Percentiles rank a stretch among this genome's conserved stretches.
Evolutionary conservation across 352 stramenopile genomes (phyloP).

Genomic region (Pythium rishiriense): DNA sequence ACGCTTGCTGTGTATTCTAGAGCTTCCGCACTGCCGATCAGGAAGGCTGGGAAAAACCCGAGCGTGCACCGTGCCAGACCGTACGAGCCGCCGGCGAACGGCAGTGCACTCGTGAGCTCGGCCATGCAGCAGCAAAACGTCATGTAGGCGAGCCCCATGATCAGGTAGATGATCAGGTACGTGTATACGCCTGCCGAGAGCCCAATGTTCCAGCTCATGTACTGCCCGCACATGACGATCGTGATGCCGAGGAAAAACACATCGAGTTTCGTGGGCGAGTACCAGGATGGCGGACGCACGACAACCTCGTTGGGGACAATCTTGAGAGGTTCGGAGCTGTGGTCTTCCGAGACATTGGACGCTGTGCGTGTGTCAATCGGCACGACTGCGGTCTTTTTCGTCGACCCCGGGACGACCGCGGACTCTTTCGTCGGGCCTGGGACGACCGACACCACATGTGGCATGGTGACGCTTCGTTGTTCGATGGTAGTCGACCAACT

Average conservation of each 20-base stretch:
- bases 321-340: neutral
- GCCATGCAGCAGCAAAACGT: slow-evolving; percentile 24
- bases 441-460: neutral
- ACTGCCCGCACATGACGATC: slow-evolving; percentile 20
- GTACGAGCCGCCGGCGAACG: slow-evolving; percentile 32
- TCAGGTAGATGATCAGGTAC: slow-evolving; percentile 10
- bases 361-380: neutral
- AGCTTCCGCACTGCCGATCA: slow-evolving; percentile 19
- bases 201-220: slow-evolving; percentile 28
- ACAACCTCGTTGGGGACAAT: neutral
- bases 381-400: neutral
- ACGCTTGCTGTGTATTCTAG: slow-evolving; percentile 17
- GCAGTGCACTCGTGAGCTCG: slow-evolving; percentile 30
- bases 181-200: slow-evolving; percentile 3
- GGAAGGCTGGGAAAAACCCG: slow-evolving; percentile 28
- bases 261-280: neutral
- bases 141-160: slow-evolving; percentile 27
- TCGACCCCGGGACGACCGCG: neutral
- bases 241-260: slow-evolving; percentile 17
- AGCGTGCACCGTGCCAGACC: slow-evolving; percentile 26
- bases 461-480: neutral
- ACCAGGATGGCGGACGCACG: neutral
- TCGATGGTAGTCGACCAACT: too few relatives aligned
- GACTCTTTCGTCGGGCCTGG: neutral
- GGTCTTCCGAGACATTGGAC: neutral